Evolutionary conservation across 106 monocot genomes (phyloP), one percentile per base, ranked within the genome.

Genomic region (Phalaenopsis equestris): DNA sequence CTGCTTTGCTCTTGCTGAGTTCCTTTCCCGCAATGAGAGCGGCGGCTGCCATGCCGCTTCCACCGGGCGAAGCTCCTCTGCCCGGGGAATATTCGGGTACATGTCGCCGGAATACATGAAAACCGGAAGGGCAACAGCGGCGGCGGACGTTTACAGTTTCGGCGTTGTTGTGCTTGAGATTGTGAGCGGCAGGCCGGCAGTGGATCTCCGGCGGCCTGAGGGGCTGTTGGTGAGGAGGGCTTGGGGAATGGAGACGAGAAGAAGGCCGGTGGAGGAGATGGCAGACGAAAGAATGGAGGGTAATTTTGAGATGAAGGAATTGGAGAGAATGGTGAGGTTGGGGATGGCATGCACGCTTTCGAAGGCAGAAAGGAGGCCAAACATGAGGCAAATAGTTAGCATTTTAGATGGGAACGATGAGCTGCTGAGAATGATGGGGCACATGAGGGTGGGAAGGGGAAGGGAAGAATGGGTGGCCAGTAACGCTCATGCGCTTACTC

Each of bases 21-120:
- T 96, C 84, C 85, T 96, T 0, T 86, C 91, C 6, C 77, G 96
- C n/a, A 91, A 90, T 58, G 85, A 88, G 72, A 80, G 78, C 4
- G 85, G 83, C 6, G 84, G 85, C 3, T 72, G 81, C 77, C 86
- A 84, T 15, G 55, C 16, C 24, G 12, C 52, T 12, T 52, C 52
- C 52, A 14, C 85, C 2, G 30, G 24, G 2, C 16, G 65, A 42
- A 52, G 61, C 5, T 72, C 68, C 36, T 81, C 87, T 1, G 90
- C 88, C 1, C 80, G 91, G 10, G 93, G 96, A 46, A 96, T 96
- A 46, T 96, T 96, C 81, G 96, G 96, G 4, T 96, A 93, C 86
- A 93, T 93, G 88, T 81, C 96, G 2, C 96, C 93, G 37, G 96
- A 96, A 86, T 96, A 96, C 80, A 87, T 96, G 83, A 88, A 89